Percentiles rank a stretch among this genome's conserved stretches.
phyloP scores from a whole-genome alignment of 1,139 yeast genomes.

The Taiozyma onychis region DNA sequence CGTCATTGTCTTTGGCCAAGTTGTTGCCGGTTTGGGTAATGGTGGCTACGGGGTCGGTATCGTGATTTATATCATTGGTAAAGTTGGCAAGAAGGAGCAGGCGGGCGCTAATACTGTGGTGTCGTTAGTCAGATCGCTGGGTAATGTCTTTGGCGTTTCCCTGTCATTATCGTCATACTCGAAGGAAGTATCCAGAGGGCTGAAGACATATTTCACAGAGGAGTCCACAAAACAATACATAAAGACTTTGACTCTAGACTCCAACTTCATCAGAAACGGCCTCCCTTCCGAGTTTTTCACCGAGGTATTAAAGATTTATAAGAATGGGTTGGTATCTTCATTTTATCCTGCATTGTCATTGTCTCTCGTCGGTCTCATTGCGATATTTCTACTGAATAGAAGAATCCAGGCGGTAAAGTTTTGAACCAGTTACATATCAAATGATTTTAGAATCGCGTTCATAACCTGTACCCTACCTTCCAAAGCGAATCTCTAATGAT shows the following conservation, averaged over 20 bases:
- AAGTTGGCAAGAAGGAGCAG: slow-evolving; percentile 32
- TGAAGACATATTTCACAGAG: slow-evolving; percentile 6
- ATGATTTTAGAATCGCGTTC: background rate
- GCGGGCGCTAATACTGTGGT: slow-evolving; percentile 32
- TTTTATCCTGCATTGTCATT: slow-evolving; percentile 13
- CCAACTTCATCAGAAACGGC: slow-evolving; percentile 11
- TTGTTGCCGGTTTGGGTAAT: slow-evolving; percentile 33
- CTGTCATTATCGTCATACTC: slow-evolving; percentile 32
- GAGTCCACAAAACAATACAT: slow-evolving; percentile 3
- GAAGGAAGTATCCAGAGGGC: slow-evolving; percentile 6
- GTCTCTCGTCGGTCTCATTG: slow-evolving; percentile 7
- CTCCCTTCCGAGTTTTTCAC: slow-evolving; percentile 9
- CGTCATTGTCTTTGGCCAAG: slow-evolving; percentile 6
- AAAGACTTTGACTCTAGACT: slow-evolving; percentile 12
- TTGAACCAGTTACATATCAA: background rate
- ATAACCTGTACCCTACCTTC: background rate
- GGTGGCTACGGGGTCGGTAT: slow-evolving; percentile 42
- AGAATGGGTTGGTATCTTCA: slow-evolving; percentile 7
- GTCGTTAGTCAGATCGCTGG: slow-evolving; percentile 34
- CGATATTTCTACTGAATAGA: slow-evolving; percentile 10
- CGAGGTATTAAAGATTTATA: slow-evolving; percentile 13
- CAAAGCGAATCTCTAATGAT: background rate
- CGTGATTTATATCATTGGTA: slow-evolving; percentile 39
- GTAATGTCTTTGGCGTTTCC: slow-evolving; percentile 43
- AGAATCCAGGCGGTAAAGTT: background rate